Conservation (phyloP, 2,329 filamentous ascomycete species). For the Aureobasidium sp. region DNA sequence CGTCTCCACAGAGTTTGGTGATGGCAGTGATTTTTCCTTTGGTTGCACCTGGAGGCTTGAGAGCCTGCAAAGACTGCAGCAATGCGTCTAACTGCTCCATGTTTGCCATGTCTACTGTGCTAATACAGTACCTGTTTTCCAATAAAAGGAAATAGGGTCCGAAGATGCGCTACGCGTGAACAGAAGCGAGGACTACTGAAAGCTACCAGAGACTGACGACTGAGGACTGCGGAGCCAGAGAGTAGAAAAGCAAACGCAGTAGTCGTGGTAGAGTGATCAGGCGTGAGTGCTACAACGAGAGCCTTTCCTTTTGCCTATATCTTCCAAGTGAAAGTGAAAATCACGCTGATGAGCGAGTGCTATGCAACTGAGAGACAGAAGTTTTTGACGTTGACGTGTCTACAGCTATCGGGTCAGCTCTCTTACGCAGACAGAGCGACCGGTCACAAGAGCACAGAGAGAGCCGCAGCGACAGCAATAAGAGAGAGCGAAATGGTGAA, state of each 20-base stretch:
- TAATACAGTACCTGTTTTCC: conserved; percentile 16
- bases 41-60: conserved; percentile 91
- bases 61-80: conserved; percentile 81
- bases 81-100: conserved; percentile 86
- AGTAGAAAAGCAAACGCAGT: background rate
- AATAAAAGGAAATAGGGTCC: conserved; percentile 9
- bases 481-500: background rate
- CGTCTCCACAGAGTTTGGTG: conserved; percentile 78
- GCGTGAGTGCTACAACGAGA: conserved; percentile 1
- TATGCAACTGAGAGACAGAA: conserved; percentile 11
- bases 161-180: conserved; percentile 2
- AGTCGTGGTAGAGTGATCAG: background rate
- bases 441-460: conserved; percentile 13
- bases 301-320: background rate
- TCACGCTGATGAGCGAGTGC: conserved; percentile 9
- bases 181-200: conserved; percentile 4
- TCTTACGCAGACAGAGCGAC: conserved; percentile 11
- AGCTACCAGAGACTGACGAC: conserved; percentile 11
- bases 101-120: conserved; percentile 20
- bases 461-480: conserved; percentile 6
- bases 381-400: conserved; percentile 14
- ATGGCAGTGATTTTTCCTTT: conserved; percentile 84
- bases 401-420: conserved; percentile 14
- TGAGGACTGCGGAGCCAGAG: background rate
- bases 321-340: background rate